Evolutionary conservation across 2,329 filamentous ascomycete species (phyloP), one percentile per base, ranked within the genome.

Genomic region (Tolypocladium album): DNA sequence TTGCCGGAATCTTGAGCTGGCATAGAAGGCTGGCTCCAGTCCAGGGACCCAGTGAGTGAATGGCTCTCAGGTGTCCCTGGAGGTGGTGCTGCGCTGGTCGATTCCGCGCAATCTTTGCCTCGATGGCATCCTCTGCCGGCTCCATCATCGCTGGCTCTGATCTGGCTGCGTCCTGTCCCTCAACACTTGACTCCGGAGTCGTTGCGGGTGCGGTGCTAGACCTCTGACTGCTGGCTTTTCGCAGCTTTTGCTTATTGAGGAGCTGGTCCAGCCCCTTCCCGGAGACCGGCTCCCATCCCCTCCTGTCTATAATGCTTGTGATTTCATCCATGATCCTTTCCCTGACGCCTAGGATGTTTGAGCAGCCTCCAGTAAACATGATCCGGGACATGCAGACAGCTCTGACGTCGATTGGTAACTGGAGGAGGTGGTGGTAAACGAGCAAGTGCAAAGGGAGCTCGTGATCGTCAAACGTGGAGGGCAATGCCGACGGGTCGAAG

Each of bases 371-470:
- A 0, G 88, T 88, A 68, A 99, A 89, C 20, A 96, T 79, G 55
- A 97, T 89, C 45, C 93, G 88, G 1, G 92, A 87, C 86, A 97
- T 94, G 72, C 93, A 97, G 5, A 88, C 75, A 1, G 89, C 87
- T 31, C 94, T 86, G 4, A 92, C 86, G 72, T 99, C 94, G 4
- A 93, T 76, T 0, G 92, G 89, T 1, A 97, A 78, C 9, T 84
- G 80, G 1, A 95, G 78, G 1, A 99, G 81, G 43, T 86, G 82
- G 58, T 84, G 82, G 73, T 96, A 95, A 3, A 95, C 78, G 11
- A 97, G 80, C 15, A 86, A 70, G 58, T 89, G 90, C 1, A 97
- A 68, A 0, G 93, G 87, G 22, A 89, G 81, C 64, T 97, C 93
- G 66, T 99, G 82, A 67, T 97, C 92, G 68, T 99, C 94, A 63